A percentile compares a stretch with the other conserved stretches of the same genome.
Conservation (phyloP, 768 basidiomycete species). For the Serendipita sp. region DNA sequence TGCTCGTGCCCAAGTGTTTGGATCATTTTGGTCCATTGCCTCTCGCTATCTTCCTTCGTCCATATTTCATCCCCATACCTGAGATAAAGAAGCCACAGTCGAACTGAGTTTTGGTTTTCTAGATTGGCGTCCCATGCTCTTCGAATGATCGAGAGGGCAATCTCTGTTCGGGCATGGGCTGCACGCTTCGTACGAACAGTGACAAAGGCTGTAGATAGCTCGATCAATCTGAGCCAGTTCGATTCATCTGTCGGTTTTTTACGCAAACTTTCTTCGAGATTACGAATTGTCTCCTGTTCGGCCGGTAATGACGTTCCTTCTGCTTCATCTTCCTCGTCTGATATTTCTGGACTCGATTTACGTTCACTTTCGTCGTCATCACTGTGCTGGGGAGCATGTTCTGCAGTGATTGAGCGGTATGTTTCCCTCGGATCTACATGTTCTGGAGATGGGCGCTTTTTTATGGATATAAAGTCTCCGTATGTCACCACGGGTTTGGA, state of each 20-base stretch:
- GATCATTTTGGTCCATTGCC: slow-evolving; percentile 59
- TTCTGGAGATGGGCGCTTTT: background rate
- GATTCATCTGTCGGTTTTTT: slow-evolving; percentile 34
- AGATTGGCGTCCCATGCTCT: slow-evolving; percentile 46
- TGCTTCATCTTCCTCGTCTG: slow-evolving; percentile 14
- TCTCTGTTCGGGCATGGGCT: slow-evolving; percentile 48
- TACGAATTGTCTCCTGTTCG: slow-evolving; percentile 41
- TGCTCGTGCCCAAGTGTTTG: slow-evolving; percentile 26
- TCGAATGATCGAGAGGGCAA: slow-evolving; percentile 46
- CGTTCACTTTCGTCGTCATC: slow-evolving; percentile 14
- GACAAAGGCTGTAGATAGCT: slow-evolving; percentile 44
- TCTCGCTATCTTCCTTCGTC: slow-evolving; percentile 34
- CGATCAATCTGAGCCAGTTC: slow-evolving; percentile 49
- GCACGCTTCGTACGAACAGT: slow-evolving; percentile 54
- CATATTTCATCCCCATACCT: slow-evolving; percentile 60
- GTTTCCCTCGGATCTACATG: slow-evolving; percentile 29
- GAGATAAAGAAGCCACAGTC: slow-evolving; percentile 46
- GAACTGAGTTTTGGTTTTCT: slow-evolving; percentile 30
- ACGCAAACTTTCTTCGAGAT: slow-evolving; percentile 38
- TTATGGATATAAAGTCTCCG: slow-evolving; percentile 24
- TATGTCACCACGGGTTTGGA: slow-evolving; percentile 27
- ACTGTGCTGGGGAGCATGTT: slow-evolving; percentile 1
- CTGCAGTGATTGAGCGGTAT: slow-evolving; percentile 32
- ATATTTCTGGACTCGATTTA: background rate
- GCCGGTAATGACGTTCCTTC: slow-evolving; percentile 17